Percentiles rank a stretch among this genome's conserved stretches.
Evolutionary conservation across 176 grass and related monocot genomes (phyloP).

Genomic region (maize (Zea mays)): DNA sequence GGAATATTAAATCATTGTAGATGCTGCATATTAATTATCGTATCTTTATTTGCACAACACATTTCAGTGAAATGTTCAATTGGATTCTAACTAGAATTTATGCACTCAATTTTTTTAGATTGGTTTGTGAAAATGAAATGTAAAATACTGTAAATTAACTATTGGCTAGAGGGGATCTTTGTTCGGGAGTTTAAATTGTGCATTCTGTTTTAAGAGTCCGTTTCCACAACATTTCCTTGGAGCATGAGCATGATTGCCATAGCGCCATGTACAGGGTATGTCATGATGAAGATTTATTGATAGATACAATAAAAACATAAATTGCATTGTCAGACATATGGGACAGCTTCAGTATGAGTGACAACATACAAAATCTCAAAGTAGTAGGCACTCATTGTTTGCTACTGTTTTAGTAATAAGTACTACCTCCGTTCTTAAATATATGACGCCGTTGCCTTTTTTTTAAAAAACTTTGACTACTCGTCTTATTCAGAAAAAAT

Average conservation of each 20-base stretch:
- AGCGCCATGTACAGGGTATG: no score
- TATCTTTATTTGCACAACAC: conserved; percentile 17
- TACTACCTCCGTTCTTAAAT: no score
- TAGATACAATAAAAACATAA: conserved; percentile 13
- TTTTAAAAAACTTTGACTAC: no score
- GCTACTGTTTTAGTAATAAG: neutral
- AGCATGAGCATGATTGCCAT: neutral
- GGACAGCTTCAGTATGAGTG: neutral
- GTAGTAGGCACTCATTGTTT: neutral
- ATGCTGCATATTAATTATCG: neutral
- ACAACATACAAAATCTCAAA: neutral
- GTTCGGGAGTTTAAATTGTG: neutral
- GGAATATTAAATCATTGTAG: neutral
- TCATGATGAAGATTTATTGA: neutral
- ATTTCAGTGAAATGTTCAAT: conserved; percentile 9
- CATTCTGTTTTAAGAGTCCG: conserved; percentile 11
- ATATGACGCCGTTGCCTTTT: no score
- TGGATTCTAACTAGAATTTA: neutral
- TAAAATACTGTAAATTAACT: neutral
- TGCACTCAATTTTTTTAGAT: neutral
- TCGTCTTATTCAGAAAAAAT: no score
- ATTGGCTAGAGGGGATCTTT: neutral
- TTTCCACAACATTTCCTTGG: conserved; percentile 8
- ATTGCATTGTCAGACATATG: conserved; percentile 4
- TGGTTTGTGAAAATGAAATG: neutral